Evolutionary conservation across 352 stramenopile species (phyloP).

Genomic region (Phytophthora uliginosa): DNA sequence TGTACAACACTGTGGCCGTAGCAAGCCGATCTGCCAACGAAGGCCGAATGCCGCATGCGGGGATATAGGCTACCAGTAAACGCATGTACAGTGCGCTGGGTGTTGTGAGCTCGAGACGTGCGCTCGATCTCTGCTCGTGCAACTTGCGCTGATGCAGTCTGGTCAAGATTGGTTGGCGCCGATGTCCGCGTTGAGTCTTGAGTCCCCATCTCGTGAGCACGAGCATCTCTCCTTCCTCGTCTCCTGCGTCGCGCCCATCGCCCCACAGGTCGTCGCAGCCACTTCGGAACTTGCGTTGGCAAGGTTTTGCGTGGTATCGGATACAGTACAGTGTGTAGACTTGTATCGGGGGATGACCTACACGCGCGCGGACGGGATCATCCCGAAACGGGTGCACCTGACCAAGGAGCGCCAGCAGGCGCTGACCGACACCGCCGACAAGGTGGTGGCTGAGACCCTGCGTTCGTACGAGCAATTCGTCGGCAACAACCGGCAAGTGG

Average conservation of each 20-base stretch:
- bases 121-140: conserved; percentile 29
- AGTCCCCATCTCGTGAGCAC: conserved; percentile 19
- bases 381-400: conserved; percentile 42
- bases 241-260: conserved; percentile 3
- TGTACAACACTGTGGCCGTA: no score
- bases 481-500: conserved; percentile 47
- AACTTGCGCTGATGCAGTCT: conserved; percentile 11
- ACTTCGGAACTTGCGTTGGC: conserved; percentile 36
- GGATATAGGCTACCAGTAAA: no score
- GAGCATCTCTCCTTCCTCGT: not conserved
- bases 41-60: not conserved
- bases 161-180: conserved; percentile 31
- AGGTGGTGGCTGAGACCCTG: conserved; percentile 68
- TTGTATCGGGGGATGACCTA: conserved; percentile 26
- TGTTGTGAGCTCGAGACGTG: not conserved
- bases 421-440: conserved; percentile 63
- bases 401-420: conserved; percentile 46
- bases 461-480: conserved; percentile 63
- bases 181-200: not conserved
- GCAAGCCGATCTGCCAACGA: not conserved
- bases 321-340: no score
- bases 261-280: conserved; percentile 16
- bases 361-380: conserved; percentile 29
- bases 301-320: no score
- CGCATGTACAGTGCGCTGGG: conserved; percentile 1